Evolutionary conservation across 176 grass and related monocot species (phyloP).

Genomic region (Thalia dealbata): DNA sequence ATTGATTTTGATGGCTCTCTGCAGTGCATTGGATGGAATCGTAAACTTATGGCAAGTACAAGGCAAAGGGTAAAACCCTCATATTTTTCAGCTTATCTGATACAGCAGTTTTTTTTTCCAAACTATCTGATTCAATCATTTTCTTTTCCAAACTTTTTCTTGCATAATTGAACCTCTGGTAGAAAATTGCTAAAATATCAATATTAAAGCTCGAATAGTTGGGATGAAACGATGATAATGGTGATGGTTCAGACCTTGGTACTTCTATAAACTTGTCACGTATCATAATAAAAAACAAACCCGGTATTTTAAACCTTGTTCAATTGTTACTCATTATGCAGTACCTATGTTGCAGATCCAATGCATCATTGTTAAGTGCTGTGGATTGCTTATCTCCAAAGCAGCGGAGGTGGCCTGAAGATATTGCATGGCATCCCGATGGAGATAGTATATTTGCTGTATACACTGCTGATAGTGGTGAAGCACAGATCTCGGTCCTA

Average conservation of each 20-base stretch:
- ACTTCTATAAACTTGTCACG: background rate
- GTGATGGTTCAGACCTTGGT: background rate
- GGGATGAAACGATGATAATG: background rate
- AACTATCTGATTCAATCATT: background rate
- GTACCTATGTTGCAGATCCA: conserved; percentile 31
- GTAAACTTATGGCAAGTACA: conserved; percentile 81
- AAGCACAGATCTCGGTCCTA: conserved; percentile 76
- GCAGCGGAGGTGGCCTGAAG: conserved; percentile 87
- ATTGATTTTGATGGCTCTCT: conserved; percentile 22
- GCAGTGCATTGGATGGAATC: conserved; percentile 79
- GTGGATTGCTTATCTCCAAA: conserved; percentile 86
- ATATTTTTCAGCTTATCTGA: background rate
- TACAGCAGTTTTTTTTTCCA: background rate
- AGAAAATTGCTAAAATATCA: background rate
- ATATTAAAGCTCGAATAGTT: background rate
- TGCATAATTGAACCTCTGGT: background rate
- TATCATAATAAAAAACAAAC: background rate
- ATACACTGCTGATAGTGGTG: conserved; percentile 77
- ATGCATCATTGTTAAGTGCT: conserved; percentile 51
- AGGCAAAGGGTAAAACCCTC: conserved; percentile 52
- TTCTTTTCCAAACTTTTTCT: background rate
- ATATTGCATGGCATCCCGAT: conserved; percentile 85
- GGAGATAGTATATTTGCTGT: conserved; percentile 75
- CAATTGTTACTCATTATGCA: background rate
- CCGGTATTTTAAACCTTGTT: background rate